Evolutionary conservation across 148 eudicot species (phyloP), one percentile per base, ranked within the genome.

Genomic region (Nyssa sinensis): DNA sequence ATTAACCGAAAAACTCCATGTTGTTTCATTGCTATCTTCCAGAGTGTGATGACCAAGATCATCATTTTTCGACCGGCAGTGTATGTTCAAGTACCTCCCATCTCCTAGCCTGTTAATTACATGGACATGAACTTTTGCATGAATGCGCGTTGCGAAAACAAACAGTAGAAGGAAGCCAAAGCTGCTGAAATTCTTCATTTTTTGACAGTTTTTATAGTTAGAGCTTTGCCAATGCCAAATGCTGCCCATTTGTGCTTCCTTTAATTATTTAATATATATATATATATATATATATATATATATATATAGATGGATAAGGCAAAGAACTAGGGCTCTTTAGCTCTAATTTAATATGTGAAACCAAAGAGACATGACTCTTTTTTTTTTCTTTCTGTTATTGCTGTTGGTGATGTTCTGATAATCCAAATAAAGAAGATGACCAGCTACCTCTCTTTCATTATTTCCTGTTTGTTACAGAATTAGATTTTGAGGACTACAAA

Each of bases 11-110:
- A 82, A 82, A 14, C 70, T 75, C 85, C 85, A 82, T 2, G 51
- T 7, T 1, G 25, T 51, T 31, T 62, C 75, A 0, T 27, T 4
- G 3, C 66, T 79, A 4, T 58, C 70, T 2, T 59, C 72, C 30
- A 82, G 13, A 27, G 1, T 19, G 28, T 25, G 69, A 39, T 8
- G 9, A 2, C 85, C 85, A 9, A 82, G 79, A 63, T 82, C 85
- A 23, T 82, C 67, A 16, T 82, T 76, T 0, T 37, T 49, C 4
- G 85, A 82, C 8, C 21, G 74, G 37, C 85, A 82, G 32, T 82
- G 82, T 55, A 82, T 23, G 34, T 37, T 37, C 66, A 82, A n/a
- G 1, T 9, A 25, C n/a, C 21, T 63, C 3, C 73, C 73, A 2
- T 61, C 19, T 35, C 66, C 76, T 1, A 82, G 70, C 23, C 44